A percentile compares a stretch with the other conserved stretches of the same genome.
phyloP scores from a whole-genome alignment of 805 yeast species.

The Candida maris region DNA sequence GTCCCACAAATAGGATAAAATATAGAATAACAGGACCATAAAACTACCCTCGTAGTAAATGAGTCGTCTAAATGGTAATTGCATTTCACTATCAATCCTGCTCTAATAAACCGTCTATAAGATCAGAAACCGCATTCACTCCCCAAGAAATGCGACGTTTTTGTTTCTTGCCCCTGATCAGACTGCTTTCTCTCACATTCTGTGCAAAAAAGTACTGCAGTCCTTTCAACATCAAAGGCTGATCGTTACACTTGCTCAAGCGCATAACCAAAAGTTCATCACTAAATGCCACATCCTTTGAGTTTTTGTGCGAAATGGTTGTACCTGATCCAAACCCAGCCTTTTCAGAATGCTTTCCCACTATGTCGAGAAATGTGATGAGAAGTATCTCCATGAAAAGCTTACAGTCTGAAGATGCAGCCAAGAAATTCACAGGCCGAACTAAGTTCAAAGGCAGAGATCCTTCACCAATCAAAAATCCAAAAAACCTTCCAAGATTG shows the following conservation, averaged over 20 bases:
- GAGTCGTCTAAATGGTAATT: not conserved
- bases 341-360: constrained; percentile 61
- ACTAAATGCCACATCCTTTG: constrained; percentile 31
- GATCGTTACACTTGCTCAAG: constrained; percentile 52
- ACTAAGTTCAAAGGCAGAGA: constrained; percentile 69
- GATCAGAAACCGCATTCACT: constrained; percentile 47
- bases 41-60: too few species aligned
- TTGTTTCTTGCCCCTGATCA: constrained; percentile 53
- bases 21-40: too few species aligned
- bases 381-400: constrained; percentile 72
- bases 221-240: constrained; percentile 59
- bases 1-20: too few species aligned
- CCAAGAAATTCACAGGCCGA: constrained; percentile 68
- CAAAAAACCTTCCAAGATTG: constrained; percentile 79
- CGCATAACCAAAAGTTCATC: constrained; percentile 33
- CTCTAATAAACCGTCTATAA: constrained; percentile 40
- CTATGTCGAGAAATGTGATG: constrained; percentile 59
- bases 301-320: constrained; percentile 20
- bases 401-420: constrained; percentile 55
- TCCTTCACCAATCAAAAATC: constrained; percentile 68
- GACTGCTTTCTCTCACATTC: constrained; percentile 42
- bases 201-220: constrained; percentile 56
- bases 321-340: constrained; percentile 43
- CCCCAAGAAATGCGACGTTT: constrained; percentile 66
- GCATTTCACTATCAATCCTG: constrained; percentile 1